A percentile compares a stretch with the other conserved stretches of the same genome.
These are phyloP conservation scores for Cladobotryum mycophilum DNA, from an alignment of 2,329 filamentous ascomycete genomes.

Conservation along the genomic window DNA sequence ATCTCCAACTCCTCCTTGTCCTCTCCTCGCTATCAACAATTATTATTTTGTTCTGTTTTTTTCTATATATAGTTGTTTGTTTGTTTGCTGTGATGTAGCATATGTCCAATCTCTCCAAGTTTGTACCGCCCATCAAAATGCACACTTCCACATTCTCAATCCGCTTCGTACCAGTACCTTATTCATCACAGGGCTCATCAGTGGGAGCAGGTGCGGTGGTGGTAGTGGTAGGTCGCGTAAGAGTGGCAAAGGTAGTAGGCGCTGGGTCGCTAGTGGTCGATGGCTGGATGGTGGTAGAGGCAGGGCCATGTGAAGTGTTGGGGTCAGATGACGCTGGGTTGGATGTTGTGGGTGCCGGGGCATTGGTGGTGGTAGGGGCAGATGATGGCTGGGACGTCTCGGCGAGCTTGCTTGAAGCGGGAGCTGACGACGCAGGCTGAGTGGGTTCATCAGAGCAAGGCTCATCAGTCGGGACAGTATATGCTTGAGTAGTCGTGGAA, in stretches of 20 bases:
- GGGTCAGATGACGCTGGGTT: too few species aligned
- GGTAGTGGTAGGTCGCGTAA: not conserved
- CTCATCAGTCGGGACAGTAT: not conserved
- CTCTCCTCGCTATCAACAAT: too few species aligned
- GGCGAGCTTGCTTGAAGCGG: not conserved
- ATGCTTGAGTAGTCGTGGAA: not conserved
- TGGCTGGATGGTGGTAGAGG: too few species aligned
- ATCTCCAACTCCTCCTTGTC: too few species aligned
- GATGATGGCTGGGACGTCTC: too few species aligned
- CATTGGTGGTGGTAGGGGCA: too few species aligned
- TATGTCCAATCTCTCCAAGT: not conserved
- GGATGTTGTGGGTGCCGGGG: too few species aligned
- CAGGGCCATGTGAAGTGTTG: too few species aligned
- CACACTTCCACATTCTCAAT: too few species aligned
- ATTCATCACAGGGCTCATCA: not conserved
- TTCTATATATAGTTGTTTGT: not conserved
- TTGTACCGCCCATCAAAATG: too few species aligned
- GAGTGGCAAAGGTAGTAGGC: conserved; percentile 7
- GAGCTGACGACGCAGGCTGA: not conserved
- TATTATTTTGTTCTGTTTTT: too few species aligned
- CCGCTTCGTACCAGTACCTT: not conserved
- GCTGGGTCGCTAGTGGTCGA: too few species aligned
- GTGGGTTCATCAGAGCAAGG: not conserved
- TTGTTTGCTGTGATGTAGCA: not conserved
- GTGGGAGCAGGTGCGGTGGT: conserved; percentile 5